Evolutionary conservation across 2,329 filamentous ascomycete genomes (phyloP), one percentile per base, ranked within the genome.

Genomic region (Neonectria sp.): DNA sequence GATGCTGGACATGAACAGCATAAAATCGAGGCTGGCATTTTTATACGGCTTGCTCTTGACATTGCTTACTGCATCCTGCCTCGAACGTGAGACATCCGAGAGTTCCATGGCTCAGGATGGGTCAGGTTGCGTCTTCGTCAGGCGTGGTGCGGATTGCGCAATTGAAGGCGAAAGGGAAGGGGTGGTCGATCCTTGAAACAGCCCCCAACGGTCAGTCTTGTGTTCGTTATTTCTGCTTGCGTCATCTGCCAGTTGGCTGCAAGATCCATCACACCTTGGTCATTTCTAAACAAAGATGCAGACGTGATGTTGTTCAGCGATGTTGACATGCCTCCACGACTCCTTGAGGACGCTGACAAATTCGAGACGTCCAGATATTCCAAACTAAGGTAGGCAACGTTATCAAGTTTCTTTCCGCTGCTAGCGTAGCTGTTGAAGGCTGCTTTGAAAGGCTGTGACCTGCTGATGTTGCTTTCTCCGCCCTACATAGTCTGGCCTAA

Each of bases 91-190:
- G 57, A 55, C 55, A 69, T 67, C 53, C 35, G 68, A 24, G 45
- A 15, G 37, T 56, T 69, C 51, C 35, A 52, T 37, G 65, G 55
- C 58, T 60, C 55, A 13, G 68, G 53, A 65, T 67, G 69, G 71
- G 69, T 55, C 56, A 6, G 60, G 29, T 13, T 21, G 17, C 29
- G 35, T 35, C 59, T 63, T 72, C 71, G 71, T 67, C 71, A 73
- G 71, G 69, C 52, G 65, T 66, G 55, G 73, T 71, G 56, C 58
- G 17, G 63, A 73, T 73, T 70, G 71, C 71, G 71, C 70, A 62
- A 73, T 73, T 51, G 64, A 13, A 21, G 9, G 13, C 6, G 52
- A 7, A 33, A 37, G 15, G n/a, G n/a, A 24, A 29, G 52, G 51
- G 29, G 31, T 24, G 17, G 11, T 12, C 11, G 21, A 35, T 13